Base-by-base conservation (phyloP, 2,329 filamentous ascomycete genomes). In the Diaporthe capsici region DNA sequence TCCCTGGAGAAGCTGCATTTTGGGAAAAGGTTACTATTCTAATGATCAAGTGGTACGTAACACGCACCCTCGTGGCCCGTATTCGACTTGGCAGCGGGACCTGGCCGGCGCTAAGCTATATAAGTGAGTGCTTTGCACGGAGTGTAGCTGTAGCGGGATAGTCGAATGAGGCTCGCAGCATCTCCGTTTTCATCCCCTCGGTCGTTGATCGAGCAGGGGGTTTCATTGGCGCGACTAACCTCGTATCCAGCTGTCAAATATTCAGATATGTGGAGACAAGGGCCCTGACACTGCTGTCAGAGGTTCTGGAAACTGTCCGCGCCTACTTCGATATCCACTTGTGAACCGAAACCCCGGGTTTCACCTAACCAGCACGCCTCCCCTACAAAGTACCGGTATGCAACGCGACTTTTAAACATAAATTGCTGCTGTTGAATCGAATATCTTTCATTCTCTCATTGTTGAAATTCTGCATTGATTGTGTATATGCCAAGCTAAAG, bases 191-290 rank as follows among this genome's bases (percentile, higher is more conserved):
- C 7, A 39, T 13, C 12, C 12, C 15, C 44, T 67, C 44, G 63
- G 28, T 25, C 63, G 28, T 49, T 67, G 28, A 51, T 67, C 28
- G 44, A 53, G 37, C 63, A 47, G n/a, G 63, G 63, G 63, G 10
- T 4, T 2, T 7, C 25, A 17, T n/a, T 22, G 63, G n/a, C 42
- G 61, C 61, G n/a, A 34, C 2, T 34, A 34, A 67, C 20, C 63
- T 68, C 63, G 63, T 68, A 68, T 68, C 63, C 63, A 34, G 22
- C 63, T 68, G 63, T 68, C 63, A 51, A 68, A 68, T 51, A 68
- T 25, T 51, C 13, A 22, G 44, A 31, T n/a, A 37, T 68, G 63
- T 53, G 63, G 63, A 3, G 44, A 51, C 44, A 68, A 53, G 63
- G 31, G 12, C 28, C 44, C 17, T 22, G 25, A 47, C 25, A 31